phyloP scores from a whole-genome alignment of 2,329 filamentous ascomycete species.

The Macrophomina tecta region DNA sequence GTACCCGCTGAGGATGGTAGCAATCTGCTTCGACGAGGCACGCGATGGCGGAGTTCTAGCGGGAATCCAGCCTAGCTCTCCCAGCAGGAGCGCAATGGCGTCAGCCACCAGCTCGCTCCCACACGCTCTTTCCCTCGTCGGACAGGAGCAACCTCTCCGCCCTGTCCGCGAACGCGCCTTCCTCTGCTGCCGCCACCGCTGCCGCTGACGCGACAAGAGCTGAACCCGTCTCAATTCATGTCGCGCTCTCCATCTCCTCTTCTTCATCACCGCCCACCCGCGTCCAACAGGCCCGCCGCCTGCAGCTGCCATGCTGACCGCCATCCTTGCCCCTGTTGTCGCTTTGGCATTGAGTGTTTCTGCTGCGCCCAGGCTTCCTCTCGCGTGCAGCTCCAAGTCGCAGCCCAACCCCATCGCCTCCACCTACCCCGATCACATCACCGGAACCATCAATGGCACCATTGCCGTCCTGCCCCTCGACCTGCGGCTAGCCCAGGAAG shows the following conservation, averaged over 20 bases:
- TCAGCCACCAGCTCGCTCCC: not conserved
- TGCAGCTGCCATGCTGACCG: not conserved
- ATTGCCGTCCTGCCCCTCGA: constrained; percentile 60
- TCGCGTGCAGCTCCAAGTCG: constrained; percentile 37
- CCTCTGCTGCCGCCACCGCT: not conserved
- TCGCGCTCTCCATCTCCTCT: not conserved
- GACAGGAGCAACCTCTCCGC: not conserved
- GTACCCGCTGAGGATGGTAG: too few relatives aligned
- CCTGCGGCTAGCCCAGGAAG: constrained; percentile 51
- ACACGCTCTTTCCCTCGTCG: not conserved
- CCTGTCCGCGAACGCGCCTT: not conserved
- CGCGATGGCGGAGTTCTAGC: not conserved
- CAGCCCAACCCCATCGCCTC: constrained; percentile 58
- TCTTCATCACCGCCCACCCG: not conserved
- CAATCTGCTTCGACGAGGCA: too few relatives aligned
- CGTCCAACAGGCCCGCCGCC: too few relatives aligned
- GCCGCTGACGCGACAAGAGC: not conserved
- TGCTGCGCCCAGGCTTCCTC: too few relatives aligned
- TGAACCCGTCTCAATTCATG: not conserved
- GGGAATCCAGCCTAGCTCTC: not conserved
- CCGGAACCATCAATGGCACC: constrained; percentile 62
- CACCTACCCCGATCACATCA: constrained; percentile 55
- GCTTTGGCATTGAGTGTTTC: not conserved
- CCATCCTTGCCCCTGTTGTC: not conserved
- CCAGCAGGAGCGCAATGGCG: not conserved